These are phyloP conservation scores for Dendrobium chrysotoxum DNA, from an alignment of 106 monocot species.

Conservation along the genomic window DNA sequence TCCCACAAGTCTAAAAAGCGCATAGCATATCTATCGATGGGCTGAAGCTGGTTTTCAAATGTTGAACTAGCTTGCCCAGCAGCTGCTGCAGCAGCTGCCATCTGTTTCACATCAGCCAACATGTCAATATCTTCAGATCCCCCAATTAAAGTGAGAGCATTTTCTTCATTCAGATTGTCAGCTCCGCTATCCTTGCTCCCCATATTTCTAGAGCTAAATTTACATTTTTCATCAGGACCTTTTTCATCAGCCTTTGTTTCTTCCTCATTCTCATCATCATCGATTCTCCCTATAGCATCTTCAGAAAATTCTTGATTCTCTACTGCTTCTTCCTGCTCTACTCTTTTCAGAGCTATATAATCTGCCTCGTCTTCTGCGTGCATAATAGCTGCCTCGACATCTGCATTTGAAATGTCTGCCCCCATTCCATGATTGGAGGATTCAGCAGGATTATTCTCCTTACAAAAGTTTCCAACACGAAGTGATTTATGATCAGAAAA, in stretches of 20 bases:
- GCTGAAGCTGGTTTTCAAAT: slow-evolving; percentile 91
- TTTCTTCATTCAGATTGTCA: slow-evolving; percentile 41
- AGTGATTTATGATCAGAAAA: slow-evolving; percentile 67
- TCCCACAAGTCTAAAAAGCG: slow-evolving; percentile 92
- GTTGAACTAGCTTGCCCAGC: slow-evolving; percentile 96
- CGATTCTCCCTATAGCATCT: slow-evolving; percentile 64
- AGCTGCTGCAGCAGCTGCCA: slow-evolving; percentile 92
- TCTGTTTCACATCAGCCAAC: slow-evolving; percentile 95
- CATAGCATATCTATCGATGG: slow-evolving; percentile 99
- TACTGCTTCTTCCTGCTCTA: slow-evolving; percentile 92
- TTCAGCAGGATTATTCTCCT: slow-evolving; percentile 23
- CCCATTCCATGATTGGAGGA: slow-evolving; percentile 18
- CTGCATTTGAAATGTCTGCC: slow-evolving; percentile 62
- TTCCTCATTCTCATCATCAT: slow-evolving; percentile 96
- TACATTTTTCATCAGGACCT: slow-evolving; percentile 25
- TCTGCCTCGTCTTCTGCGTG: slow-evolving; percentile 98
- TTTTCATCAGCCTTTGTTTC: slow-evolving; percentile 53
- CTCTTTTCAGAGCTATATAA: slow-evolving; percentile 95
- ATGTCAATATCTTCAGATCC: slow-evolving; percentile 88
- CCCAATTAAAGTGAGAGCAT: slow-evolving; percentile 40
- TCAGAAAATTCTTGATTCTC: slow-evolving; percentile 98
- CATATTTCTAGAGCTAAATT: slow-evolving; percentile 1
- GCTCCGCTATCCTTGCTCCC: slow-evolving; percentile 14
- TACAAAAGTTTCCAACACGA: slow-evolving; percentile 22
- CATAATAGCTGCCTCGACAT: slow-evolving; percentile 95